Base-by-base conservation (phyloP, 139 green algal species). In the Pleodorina starrii region DNA sequence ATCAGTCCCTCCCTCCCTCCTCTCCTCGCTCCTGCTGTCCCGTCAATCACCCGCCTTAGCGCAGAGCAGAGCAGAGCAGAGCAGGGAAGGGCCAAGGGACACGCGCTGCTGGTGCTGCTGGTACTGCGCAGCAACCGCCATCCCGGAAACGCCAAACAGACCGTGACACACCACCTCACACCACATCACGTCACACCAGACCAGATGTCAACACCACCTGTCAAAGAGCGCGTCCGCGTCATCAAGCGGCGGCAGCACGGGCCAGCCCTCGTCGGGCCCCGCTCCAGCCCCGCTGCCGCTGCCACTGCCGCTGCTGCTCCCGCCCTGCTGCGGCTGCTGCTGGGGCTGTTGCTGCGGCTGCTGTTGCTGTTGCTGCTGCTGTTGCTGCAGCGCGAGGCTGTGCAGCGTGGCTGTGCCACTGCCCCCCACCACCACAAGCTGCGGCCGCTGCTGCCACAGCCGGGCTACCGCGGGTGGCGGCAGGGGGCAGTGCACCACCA, bases 371-470 rank as follows among this genome's bases (percentile, higher is more conserved):
- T 66, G 54, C 7, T 27, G 25, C 29, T 66, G 54, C 54, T 66
- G 54, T 25, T 66, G 54, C 54, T 32, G 54, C 25, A 21, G 25
- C 6, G 29, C 29, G 21, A 66, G 54, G 7, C 54, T 32, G 54
- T 73, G 63, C 63, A 73, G n/a, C 63, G 63, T 23, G 63, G 14
- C 63, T 1, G 63, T 73, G 63, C 63, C 63, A 6, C 63, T 73
- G 63, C 72, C 72, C 72, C 40, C 72, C 40, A 86, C 40, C 5
- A 86, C 27, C 40, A 76, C 79, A 36, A 86, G 79, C 44, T 59
- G 16, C 4, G 79, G 79, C 11, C 59, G 59, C 40, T 72, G 50
- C 57, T 60, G 57, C 79, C 79, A 86, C 40, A 86, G 27, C 9
- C 23, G 40, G 9, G 40, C n/a, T 44, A 88, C 32, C 1, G 82